These are phyloP conservation scores for Amaranthus cruentus DNA, from an alignment of 148 eudicot genomes.

Conservation along the genomic window DNA sequence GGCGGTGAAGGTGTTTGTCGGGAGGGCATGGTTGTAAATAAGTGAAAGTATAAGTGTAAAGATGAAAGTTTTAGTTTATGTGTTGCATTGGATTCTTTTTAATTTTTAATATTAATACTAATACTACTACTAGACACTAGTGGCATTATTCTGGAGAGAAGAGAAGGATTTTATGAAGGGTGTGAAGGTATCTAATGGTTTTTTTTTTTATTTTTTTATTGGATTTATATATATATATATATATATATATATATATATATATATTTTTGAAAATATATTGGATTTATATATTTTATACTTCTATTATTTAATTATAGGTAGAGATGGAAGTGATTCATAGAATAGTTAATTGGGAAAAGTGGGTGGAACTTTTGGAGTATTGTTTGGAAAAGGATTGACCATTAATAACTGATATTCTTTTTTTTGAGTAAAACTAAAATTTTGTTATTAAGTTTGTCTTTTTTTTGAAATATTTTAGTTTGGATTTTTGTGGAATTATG, in stretches of 20 bases:
- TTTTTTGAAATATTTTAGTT: background rate
- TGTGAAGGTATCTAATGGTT: conserved; percentile 6
- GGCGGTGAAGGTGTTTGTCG: conserved; percentile 9
- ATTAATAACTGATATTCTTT: background rate
- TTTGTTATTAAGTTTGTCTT: background rate
- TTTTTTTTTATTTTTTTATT: background rate
- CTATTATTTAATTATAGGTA: too few relatives aligned
- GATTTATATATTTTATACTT: too few relatives aligned
- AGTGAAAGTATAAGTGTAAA: background rate
- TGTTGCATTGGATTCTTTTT: conserved; percentile 23
- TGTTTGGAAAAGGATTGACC: conserved; percentile 4
- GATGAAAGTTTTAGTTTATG: background rate
- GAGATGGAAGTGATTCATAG: too few relatives aligned
- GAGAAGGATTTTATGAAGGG: background rate
- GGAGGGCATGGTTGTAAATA: conserved; percentile 44
- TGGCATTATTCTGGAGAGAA: too few relatives aligned
- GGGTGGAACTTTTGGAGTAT: conserved; percentile 2
- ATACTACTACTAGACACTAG: too few relatives aligned
- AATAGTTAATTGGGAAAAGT: background rate
- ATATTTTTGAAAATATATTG: too few relatives aligned
- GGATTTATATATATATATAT: background rate
- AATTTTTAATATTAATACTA: too few relatives aligned
- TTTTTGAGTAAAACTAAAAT: background rate
- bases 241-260: too few relatives aligned
- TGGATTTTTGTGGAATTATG: background rate